These are phyloP conservation scores for Neocucurbitaria cava DNA, from an alignment of 2,329 filamentous ascomycete genomes.

Conservation along the genomic window DNA sequence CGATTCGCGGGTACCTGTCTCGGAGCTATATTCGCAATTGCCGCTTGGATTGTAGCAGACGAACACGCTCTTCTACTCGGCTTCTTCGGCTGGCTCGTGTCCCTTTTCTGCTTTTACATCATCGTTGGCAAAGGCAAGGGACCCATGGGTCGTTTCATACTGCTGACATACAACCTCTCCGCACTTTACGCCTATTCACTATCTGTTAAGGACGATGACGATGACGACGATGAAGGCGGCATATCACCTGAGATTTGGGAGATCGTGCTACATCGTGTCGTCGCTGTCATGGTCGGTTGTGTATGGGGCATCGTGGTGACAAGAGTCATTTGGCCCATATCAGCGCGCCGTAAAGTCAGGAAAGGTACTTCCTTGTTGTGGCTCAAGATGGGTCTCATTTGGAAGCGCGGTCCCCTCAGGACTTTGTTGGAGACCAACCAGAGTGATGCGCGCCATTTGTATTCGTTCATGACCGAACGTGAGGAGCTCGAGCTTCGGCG, in stretches of 20 bases:
- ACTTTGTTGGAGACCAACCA: conserved; percentile 61
- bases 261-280: conserved; percentile 86
- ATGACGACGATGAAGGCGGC: conserved; percentile 85
- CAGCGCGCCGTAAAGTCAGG: conserved; percentile 84
- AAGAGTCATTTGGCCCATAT: conserved; percentile 90
- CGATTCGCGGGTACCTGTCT: conserved; percentile 86
- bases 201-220: conserved; percentile 77
- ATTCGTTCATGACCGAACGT: conserved; percentile 83
- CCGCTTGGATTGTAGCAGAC: conserved; percentile 78
- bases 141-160: conserved; percentile 89
- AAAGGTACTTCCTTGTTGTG: conserved; percentile 90
- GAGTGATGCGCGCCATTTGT: conserved; percentile 11
- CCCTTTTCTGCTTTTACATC: conserved; percentile 85
- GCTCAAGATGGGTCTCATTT: conserved; percentile 93
- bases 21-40: conserved; percentile 76
- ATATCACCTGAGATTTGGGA: conserved; percentile 82
- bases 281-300: conserved; percentile 84
- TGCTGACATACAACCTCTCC: conserved; percentile 95
- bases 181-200: conserved; percentile 94
- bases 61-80: conserved; percentile 79
- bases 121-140: conserved; percentile 85
- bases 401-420: conserved; percentile 90
- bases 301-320: conserved; percentile 93
- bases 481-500: conserved; percentile 88
- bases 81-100: conserved; percentile 80